Percentiles rank a stretch among this genome's conserved stretches.
Evolutionary conservation across 306 rosid species (phyloP).

Genomic region (Vigna mungo): DNA sequence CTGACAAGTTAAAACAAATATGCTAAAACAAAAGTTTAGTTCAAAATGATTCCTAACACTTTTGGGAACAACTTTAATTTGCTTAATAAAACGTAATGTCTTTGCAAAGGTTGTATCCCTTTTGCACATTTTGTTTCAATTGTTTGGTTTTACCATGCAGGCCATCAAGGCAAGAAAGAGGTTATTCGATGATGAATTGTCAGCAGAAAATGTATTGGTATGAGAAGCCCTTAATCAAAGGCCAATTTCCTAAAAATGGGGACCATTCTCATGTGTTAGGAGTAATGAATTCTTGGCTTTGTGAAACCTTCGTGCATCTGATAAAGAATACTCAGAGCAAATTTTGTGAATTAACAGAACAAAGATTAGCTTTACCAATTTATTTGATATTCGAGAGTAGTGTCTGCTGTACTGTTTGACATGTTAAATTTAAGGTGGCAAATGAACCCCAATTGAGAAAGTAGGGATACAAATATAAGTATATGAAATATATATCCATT

Average conservation of each 20-base stretch:
- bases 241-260: not conserved
- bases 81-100: not conserved
- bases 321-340: not conserved
- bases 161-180: slow-evolving; percentile 21
- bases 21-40: too few relatives aligned
- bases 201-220: slow-evolving; percentile 34
- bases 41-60: too few relatives aligned
- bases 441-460: too few relatives aligned
- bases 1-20: not conserved
- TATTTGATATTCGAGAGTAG: too few relatives aligned
- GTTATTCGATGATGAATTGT: slow-evolving; percentile 23
- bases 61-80: not conserved
- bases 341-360: not conserved
- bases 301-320: not conserved
- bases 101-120: not conserved
- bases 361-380: too few relatives aligned
- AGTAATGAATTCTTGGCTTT: not conserved
- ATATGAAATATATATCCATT: too few relatives aligned
- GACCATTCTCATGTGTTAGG: not conserved
- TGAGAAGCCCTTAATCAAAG: slow-evolving; percentile 6
- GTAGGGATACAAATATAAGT: too few relatives aligned
- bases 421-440: too few relatives aligned
- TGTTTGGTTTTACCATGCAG: slow-evolving; percentile 26
- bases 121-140: not conserved
- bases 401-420: not conserved